Conservation (phyloP, 1,284 basidiomycete genomes). For the Ceratobasidium sp. region DNA sequence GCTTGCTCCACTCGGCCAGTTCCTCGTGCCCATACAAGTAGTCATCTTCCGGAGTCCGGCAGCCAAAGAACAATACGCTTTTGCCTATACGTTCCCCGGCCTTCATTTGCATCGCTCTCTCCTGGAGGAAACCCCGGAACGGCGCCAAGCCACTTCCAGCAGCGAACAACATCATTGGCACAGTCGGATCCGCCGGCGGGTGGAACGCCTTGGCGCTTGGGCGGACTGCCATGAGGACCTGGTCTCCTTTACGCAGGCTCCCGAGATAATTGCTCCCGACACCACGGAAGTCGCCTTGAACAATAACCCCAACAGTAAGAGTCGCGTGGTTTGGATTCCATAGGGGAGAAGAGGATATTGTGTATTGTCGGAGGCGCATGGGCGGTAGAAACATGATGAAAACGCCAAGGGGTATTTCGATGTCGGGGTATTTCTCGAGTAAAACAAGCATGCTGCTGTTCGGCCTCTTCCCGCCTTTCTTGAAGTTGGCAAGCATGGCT, state of each 20-base stretch:
- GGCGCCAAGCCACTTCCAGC: constrained; percentile 67
- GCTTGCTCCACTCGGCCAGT: constrained; percentile 62
- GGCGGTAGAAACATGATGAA: constrained; percentile 64
- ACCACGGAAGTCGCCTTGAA: constrained; percentile 60
- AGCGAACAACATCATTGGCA: constrained; percentile 66
- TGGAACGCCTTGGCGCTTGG: constrained; percentile 64
- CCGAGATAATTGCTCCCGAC: constrained; percentile 67
- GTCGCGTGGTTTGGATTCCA: constrained; percentile 62
- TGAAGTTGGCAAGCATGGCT: constrained; percentile 56
- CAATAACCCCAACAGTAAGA: constrained; percentile 65
- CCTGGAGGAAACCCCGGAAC: constrained; percentile 68
- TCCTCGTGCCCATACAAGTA: constrained; percentile 62
- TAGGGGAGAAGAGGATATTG: constrained; percentile 68
- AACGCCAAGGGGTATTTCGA: constrained; percentile 60
- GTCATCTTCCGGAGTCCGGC: constrained; percentile 62
- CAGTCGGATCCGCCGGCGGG: constrained; percentile 61
- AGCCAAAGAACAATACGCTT: constrained; percentile 66
- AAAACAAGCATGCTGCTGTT: constrained; percentile 61
- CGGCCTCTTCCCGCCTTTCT: constrained; percentile 57
- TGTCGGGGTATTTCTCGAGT: constrained; percentile 60
- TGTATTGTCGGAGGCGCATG: constrained; percentile 67
- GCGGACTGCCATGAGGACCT: constrained; percentile 64
- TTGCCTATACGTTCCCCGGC: constrained; percentile 61
- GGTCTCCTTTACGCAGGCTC: constrained; percentile 60
- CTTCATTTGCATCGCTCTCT: constrained; percentile 62